Evolutionary conservation across 306 rosid species (phyloP).

Genomic region (Astragalus membranaceus): DNA sequence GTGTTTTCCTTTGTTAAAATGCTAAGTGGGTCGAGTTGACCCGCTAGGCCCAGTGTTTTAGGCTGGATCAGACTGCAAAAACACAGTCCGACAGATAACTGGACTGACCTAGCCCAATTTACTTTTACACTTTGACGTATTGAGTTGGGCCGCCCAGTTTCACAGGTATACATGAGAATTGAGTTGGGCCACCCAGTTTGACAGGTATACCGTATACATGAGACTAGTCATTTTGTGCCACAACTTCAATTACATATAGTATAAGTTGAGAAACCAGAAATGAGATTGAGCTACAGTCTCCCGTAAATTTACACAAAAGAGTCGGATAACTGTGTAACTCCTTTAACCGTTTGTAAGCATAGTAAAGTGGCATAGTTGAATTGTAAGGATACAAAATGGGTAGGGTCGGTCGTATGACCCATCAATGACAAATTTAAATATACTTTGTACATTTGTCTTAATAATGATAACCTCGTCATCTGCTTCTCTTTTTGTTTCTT

Average conservation of each 20-base stretch:
- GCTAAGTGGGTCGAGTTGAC: too few species aligned
- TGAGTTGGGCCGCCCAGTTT: too few species aligned
- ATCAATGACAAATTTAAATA: conserved; percentile 19
- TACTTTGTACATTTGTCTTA: background rate
- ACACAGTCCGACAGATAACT: too few species aligned
- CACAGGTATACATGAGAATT: too few species aligned
- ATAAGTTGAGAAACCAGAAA: background rate
- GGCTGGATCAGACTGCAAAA: too few species aligned
- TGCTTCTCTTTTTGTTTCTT: conserved; percentile 14
- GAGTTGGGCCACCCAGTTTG: too few species aligned
- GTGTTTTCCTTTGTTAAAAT: too few species aligned
- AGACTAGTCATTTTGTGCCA: background rate
- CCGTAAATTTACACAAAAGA: background rate
- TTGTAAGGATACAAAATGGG: conserved; percentile 10
- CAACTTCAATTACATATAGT: background rate
- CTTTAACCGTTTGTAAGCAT: background rate
- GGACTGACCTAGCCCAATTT: too few species aligned
- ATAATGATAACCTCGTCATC: background rate
- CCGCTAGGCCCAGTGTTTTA: too few species aligned
- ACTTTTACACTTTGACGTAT: too few species aligned
- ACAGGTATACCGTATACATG: too few species aligned
- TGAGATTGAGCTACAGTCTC: background rate
- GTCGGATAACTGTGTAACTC: background rate
- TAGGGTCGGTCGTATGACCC: conserved; percentile 14
- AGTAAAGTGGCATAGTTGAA: background rate